Percentiles rank a stretch among this genome's conserved stretches.
Conservation (phyloP, 345 rosid genomes). For the Anacardium occidentale region DNA sequence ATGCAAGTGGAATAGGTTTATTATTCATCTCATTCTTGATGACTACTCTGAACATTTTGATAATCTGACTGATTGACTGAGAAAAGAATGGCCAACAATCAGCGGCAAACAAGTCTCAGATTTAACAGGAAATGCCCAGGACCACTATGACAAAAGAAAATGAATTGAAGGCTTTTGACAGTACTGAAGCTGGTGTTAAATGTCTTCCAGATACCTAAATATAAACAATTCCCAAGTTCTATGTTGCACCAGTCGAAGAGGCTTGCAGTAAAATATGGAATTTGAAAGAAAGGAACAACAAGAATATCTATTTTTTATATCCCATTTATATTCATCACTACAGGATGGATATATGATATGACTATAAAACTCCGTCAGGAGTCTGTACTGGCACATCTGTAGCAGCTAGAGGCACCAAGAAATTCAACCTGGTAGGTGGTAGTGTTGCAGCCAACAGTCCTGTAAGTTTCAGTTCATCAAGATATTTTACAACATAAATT, state of each 20-base stretch:
- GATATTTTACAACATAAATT: not conserved
- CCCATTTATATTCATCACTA: no score
- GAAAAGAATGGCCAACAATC: not conserved
- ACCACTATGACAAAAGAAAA: not conserved
- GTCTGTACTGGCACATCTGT: slow-evolving; percentile 24
- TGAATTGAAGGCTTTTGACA: not conserved
- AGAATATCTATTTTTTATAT: no score
- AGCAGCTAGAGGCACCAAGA: slow-evolving; percentile 17
- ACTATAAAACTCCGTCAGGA: slow-evolving; percentile 15
- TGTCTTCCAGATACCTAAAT: slow-evolving; percentile 4
- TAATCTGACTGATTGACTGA: not conserved
- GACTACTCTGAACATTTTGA: not conserved
- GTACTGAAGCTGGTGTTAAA: slow-evolving; percentile 7
- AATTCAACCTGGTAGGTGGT: slow-evolving; percentile 32
- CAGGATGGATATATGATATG: no score
- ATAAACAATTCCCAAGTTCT: slow-evolving; percentile 5
- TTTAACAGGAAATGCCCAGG: not conserved
- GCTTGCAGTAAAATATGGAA: not conserved
- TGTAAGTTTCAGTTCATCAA: slow-evolving; percentile 12
- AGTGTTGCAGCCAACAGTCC: slow-evolving; percentile 39
- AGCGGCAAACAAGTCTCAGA: not conserved
- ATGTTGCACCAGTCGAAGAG: slow-evolving; percentile 6
- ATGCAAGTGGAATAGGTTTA: not conserved
- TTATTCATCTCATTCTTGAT: no score
- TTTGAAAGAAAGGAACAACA: no score